Evolutionary conservation across 176 grass and related monocot genomes (phyloP), one percentile per base, ranked within the genome.

Genomic region (Oryza meridionalis): DNA sequence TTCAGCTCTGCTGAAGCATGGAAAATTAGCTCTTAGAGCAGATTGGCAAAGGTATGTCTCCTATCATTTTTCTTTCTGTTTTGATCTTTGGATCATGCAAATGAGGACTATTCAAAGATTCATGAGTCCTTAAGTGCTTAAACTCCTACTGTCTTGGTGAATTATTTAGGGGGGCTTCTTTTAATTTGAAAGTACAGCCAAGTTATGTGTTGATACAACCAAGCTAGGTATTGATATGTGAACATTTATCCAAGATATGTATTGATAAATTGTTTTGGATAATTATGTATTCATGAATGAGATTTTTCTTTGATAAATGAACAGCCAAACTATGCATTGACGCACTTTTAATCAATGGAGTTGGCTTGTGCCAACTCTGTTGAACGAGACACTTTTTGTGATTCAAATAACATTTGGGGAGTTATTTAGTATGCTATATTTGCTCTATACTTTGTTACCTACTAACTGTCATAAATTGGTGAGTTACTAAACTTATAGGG

Each of bases 41-140:
- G 11, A 7, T 55, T 21, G 15, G 17, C 59, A 42, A 85, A 70
- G 83, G 74, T 85, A 62, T 45, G 66, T 77, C 11, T 15, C 14
- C 2, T 77, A 31, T 46, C 7, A 55, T 55, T 55, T 55, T 55
- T 6, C 1, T 37, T 37, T 7, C 51, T 59, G 69, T 85, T 22
- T 62, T 55, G 26, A 77, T 69, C 14, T 77, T 77, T 31, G 29
- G 32, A 19, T 76, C 33, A 69, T 17, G 31, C 22, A 53, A 29
- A 19, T 46, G 37, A 46, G 69, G 14, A 55, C 9, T 79, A 9
- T 63, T 15, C 25, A 29, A 33, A 5, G 15, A 77, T 63, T 21
- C 22, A 77, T 25, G 33, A 12, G 40, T 44, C 7, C 35, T 45
- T 21, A 55, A 32, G 50, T 72, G 32, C 51, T 33, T 33, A 50